phyloP scores from a whole-genome alignment of 2,329 filamentous ascomycete genomes.

The Aureobasidium sp. region DNA sequence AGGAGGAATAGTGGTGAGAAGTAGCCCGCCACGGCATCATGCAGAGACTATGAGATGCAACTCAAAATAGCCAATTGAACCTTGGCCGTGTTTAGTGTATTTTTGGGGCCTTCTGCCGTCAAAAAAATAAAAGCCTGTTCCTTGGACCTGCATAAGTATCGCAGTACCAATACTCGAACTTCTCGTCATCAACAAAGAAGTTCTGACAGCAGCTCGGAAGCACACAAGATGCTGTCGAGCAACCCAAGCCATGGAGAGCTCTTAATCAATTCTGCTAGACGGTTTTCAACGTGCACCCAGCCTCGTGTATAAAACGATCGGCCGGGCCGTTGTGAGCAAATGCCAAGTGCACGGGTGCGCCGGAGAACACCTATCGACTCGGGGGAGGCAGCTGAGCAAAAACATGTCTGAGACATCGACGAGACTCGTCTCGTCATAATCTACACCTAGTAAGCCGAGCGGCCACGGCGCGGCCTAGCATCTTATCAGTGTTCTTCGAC shows the following conservation, averaged over 20 bases:
- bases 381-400: neutral
- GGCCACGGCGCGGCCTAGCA: neutral
- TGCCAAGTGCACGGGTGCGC: neutral
- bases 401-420: slow-evolving; percentile 11
- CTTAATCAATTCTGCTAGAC: neutral
- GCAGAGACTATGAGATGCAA: slow-evolving; percentile 12
- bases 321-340: slow-evolving; percentile 11
- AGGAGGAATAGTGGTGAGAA: neutral
- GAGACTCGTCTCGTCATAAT: slow-evolving; percentile 11
- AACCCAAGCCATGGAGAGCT: neutral
- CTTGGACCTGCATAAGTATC: slow-evolving; percentile 12
- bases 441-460: neutral
- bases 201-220: neutral
- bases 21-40: slow-evolving; percentile 7
- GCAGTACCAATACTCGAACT: neutral
- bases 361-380: neutral
- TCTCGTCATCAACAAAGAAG: neutral
- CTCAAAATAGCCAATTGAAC: slow-evolving; percentile 5
- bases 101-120: neutral
- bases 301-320: slow-evolving; percentile 1
- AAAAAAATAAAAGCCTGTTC: neutral
- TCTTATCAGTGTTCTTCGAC: neutral
- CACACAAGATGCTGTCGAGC: neutral
- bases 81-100: slow-evolving; percentile 5
- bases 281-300: slow-evolving; percentile 3